Conservation (phyloP, 2,329 filamentous ascomycete genomes). For the Fusarium continuum region DNA sequence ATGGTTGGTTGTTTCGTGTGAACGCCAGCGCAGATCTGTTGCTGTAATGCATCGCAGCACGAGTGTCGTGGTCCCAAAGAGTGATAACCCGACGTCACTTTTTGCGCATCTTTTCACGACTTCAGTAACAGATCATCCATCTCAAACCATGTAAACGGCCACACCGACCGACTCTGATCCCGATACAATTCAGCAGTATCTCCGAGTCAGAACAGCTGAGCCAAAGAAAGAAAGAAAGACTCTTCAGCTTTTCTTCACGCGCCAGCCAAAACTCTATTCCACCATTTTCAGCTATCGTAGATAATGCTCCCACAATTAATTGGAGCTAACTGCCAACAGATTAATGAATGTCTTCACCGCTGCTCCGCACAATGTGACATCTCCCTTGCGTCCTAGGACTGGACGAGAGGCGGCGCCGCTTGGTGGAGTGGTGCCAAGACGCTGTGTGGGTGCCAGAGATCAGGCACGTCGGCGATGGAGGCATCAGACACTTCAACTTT, state of each 20-base stretch:
- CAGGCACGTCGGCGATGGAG: conserved; percentile 8
- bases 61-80: conserved; percentile 30
- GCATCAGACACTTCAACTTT: not conserved
- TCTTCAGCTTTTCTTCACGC: conserved; percentile 8
- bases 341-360: conserved; percentile 29
- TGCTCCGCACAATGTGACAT: conserved; percentile 14
- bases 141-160: not conserved
- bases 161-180: not conserved
- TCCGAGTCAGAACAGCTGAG: not conserved
- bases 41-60: conserved; percentile 15
- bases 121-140: conserved; percentile 31
- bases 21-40: conserved; percentile 22
- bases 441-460: conserved; percentile 20
- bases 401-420: conserved; percentile 21
- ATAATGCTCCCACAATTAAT: not conserved
- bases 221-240: no score
- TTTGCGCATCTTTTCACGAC: conserved; percentile 8
- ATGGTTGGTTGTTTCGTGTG: conserved; percentile 31
- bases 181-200: conserved; percentile 3
- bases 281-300: not conserved
- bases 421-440: conserved; percentile 13
- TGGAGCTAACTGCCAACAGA: conserved; percentile 9
- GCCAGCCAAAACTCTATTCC: conserved; percentile 27
- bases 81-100: conserved; percentile 27
- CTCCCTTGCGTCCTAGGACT: conserved; percentile 30